Evolutionary conservation across 164 flowering plant species (phyloP).

Genomic region (Stephania japonica): DNA sequence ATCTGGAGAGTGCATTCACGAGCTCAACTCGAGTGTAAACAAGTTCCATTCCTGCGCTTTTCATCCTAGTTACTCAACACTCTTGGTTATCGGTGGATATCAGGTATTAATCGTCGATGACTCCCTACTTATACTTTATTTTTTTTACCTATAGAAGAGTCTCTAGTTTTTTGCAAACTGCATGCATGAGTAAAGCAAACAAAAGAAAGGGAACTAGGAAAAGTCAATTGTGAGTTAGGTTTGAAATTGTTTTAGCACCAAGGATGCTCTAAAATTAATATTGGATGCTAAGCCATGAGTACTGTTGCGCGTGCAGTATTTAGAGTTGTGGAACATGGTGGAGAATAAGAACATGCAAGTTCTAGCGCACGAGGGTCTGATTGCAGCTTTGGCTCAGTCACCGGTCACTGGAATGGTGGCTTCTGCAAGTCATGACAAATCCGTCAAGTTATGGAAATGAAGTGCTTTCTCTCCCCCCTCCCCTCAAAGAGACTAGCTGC

Average conservation of each 20-base stretch:
- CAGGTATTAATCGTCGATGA: constrained; percentile 34
- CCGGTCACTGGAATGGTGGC: constrained; percentile 83
- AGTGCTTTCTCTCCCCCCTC: no score
- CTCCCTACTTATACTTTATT: not conserved
- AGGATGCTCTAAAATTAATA: not conserved
- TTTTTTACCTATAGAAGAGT: not conserved
- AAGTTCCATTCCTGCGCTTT: constrained; percentile 87
- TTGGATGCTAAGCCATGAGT: not conserved
- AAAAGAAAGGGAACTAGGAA: not conserved
- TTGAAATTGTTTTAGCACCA: not conserved
- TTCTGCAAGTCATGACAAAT: constrained; percentile 88
- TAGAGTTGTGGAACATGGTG: constrained; percentile 94
- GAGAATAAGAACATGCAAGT: constrained; percentile 85
- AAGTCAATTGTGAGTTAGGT: not conserved
- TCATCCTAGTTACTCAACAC: constrained; percentile 70
- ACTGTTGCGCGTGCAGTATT: constrained; percentile 39
- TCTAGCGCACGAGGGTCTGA: constrained; percentile 67
- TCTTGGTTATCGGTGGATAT: constrained; percentile 76
- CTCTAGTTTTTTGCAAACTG: not conserved
- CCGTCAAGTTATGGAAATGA: constrained; percentile 89
- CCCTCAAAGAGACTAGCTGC: not conserved
- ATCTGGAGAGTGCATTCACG: constrained; percentile 76
- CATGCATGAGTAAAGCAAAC: not conserved
- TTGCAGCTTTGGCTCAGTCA: constrained; percentile 78
- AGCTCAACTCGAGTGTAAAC: constrained; percentile 61